These are phyloP conservation scores for Starmerella kuoi DNA, from an alignment of 805 yeast genomes.

Conservation along the genomic window DNA sequence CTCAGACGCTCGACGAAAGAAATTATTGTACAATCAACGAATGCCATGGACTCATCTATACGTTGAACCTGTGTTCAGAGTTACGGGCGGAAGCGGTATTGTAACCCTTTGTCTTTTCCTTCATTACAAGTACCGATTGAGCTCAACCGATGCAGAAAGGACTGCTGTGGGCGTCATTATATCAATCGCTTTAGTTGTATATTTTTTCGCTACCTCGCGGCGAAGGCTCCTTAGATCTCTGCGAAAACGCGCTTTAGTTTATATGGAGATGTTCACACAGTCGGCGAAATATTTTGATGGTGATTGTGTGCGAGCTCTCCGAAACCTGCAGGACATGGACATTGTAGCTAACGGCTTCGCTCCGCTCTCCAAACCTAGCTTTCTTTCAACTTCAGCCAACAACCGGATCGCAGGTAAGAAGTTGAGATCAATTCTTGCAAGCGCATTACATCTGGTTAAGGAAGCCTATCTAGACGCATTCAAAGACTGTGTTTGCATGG, in stretches of 20 bases:
- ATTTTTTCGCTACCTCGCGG: conserved; percentile 27
- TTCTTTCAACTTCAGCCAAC: not conserved
- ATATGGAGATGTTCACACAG: conserved; percentile 21
- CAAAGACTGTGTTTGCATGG: conserved; percentile 24
- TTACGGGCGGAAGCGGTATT: conserved; percentile 30
- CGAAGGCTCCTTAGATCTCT: conserved; percentile 26
- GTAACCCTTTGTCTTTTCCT: conserved; percentile 28
- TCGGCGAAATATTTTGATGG: conserved; percentile 24
- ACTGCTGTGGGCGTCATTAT: conserved; percentile 21
- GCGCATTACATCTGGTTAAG: conserved; percentile 26
- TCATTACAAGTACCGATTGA: conserved; percentile 20
- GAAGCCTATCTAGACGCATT: conserved; percentile 28
- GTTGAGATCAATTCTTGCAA: conserved; percentile 26
- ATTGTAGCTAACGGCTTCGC: conserved; percentile 22
- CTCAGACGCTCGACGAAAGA: conserved; percentile 15
- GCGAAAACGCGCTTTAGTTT: conserved; percentile 24
- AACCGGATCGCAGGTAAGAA: conserved; percentile 22
- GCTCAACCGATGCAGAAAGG: conserved; percentile 6
- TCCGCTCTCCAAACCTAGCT: conserved; percentile 1
- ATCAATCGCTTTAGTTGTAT: conserved; percentile 24
- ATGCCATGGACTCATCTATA: conserved; percentile 16
- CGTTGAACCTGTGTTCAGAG: conserved; percentile 21
- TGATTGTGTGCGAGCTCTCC: conserved; percentile 23
- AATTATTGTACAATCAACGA: conserved; percentile 15
- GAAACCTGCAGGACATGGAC: conserved; percentile 26